Evolutionary conservation across 2,329 filamentous ascomycete genomes (phyloP), one percentile per base, ranked within the genome.

Genomic region (Fusarium sublunatum): DNA sequence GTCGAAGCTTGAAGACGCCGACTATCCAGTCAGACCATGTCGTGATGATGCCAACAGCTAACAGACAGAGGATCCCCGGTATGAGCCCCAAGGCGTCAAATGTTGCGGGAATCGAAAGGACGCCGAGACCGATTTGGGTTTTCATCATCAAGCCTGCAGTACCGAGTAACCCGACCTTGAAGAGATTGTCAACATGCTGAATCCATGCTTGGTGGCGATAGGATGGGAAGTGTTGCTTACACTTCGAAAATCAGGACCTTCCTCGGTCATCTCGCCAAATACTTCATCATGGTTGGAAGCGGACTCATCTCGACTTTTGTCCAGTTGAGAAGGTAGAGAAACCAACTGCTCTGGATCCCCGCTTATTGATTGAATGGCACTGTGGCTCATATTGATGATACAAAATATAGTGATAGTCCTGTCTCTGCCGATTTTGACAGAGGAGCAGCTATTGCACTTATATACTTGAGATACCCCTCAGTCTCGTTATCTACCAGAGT

Each of bases 21-120:
- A 83, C 74, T 12, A 82, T 79, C 59, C 79, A 82, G 51, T 77
- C 75, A 2, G 80, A 81, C 81, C 81, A 83, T 1, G 78, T 81
- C 0, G 80, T 83, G 61, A 82, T 81, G 10, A 44, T 53, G 0
- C 73, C 79, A 24, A 83, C 76, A 4, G 66, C 58, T 0, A 76
- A 32, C 4, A 83, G 71, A 31, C 76, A 75, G 11, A 83, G 77
- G 5, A 82, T 69, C 4, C 81, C 81, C 0, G 81, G 81, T 5
- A 83, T 74, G 39, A 83, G 72, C 6, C 81, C 81, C 3, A 83
- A 73, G 2, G 72, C 73, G 52, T 83, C 72, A 56, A 83, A 81
- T 0, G 77, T 76, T 3, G 71, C 64, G 2, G 81, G 81, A 24
- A 83, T 82, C 0, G 81, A 82, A 9, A 83, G 74, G 7, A 83